Conservation (phyloP, 768 basidiomycete genomes). For the Astraeus odoratus region DNA sequence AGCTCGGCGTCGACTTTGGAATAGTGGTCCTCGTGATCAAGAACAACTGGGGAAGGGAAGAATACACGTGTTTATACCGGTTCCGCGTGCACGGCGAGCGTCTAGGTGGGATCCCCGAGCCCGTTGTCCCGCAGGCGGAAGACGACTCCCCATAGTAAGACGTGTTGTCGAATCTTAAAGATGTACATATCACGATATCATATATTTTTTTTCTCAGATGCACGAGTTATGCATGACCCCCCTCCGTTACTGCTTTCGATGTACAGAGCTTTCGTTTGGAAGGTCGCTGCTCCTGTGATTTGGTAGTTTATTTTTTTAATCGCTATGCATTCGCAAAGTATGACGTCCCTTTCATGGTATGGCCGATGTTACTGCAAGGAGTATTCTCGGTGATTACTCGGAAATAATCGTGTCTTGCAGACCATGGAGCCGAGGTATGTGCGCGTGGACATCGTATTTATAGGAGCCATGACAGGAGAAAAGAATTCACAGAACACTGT, state of each 20-base stretch:
- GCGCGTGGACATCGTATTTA: not conserved
- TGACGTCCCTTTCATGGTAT: too few species aligned
- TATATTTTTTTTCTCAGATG: not conserved
- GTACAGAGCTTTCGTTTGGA: not conserved
- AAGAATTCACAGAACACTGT: not conserved
- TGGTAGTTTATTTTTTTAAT: not conserved
- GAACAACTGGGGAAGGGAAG: slow-evolving; percentile 81
- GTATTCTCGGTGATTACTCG: not conserved
- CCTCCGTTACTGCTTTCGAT: not conserved
- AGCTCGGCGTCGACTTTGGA: slow-evolving; percentile 76
- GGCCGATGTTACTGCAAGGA: not conserved
- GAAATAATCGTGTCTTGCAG: not conserved
- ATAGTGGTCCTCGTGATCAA: slow-evolving; percentile 73
- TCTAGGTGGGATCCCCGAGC: slow-evolving; percentile 35
- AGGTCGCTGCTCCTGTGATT: not conserved
- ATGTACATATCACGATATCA: not conserved
- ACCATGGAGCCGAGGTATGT: not conserved
- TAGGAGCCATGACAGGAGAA: too few species aligned
- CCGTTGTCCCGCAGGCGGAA: slow-evolving; percentile 18
- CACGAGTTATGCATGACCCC: not conserved
- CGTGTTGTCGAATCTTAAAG: not conserved
- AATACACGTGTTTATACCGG: slow-evolving; percentile 86
- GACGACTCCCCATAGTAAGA: slow-evolving; percentile 12
- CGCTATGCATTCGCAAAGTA: too few species aligned
- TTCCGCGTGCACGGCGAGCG: slow-evolving; percentile 70